Evolutionary conservation across 441 rosid species (phyloP), one percentile per base, ranked within the genome.

Genomic region (Breynia disticha): DNA sequence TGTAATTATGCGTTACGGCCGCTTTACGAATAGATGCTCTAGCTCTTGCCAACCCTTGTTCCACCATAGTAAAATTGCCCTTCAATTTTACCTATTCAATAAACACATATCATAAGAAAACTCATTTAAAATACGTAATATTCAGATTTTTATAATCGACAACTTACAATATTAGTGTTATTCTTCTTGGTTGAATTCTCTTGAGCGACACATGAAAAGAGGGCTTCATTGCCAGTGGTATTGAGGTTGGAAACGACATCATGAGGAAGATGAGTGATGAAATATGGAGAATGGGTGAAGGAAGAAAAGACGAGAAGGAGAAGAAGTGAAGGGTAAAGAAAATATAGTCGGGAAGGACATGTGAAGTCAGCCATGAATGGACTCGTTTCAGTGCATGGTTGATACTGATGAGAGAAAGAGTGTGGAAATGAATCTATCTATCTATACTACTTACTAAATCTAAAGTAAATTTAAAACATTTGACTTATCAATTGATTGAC

Each of bases 1-100:
- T 46, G 32, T 61, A 64, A 35, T 28, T 64, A 18, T 48, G 63
- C 3, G 57, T 55, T 54, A 63, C 73, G 42, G 70, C 57, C 7
- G 85, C 89, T 44, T 47, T 46, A 12, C 49, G 55, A 46, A 85
- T 82, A 11, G 78, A 72, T 5, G 78, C 76, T 64, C 95, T 69
- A 2, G 90, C 76, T 56, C 66, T 72, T 3, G 85, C 85, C 43
- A 85, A 61, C 7, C 79, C 81, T 62, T 68, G 74, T 65, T 86
- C 86, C 17, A 73, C 68, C 61, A 69, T 75, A 56, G 70, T 75
- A 17, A 46, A 60, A 32, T 56, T 50, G 47, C 66, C 67, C 72
- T 61, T 76, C 61, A 16, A 49, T 63, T 58, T 43, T 50, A 46
- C 60, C 69, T 17, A 19, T 15, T n/a, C 44, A 44, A 57, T 35